These are phyloP conservation scores for Simplicillium aogashimaense DNA, from an alignment of 2,329 filamentous ascomycete genomes.

Conservation along the genomic window DNA sequence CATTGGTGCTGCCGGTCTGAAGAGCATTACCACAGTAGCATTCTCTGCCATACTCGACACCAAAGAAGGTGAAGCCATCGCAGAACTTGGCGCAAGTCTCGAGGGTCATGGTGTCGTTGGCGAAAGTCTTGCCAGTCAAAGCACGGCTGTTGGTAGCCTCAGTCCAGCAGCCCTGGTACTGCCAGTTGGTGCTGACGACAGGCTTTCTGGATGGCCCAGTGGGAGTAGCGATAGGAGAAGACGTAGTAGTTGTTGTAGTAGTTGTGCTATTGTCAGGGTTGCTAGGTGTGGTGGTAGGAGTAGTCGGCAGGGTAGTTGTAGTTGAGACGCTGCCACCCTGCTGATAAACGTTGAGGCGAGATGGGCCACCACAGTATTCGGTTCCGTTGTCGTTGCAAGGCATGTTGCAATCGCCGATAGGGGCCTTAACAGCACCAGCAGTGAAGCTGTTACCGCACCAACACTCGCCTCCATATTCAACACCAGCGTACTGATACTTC, in stretches of 20 bases:
- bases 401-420: constrained; percentile 22
- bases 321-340: constrained; percentile 6
- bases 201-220: constrained; percentile 15
- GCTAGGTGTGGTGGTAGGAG: constrained; percentile 1
- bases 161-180: constrained; percentile 25
- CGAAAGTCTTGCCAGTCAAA: constrained; percentile 15
- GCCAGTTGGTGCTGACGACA: constrained; percentile 15
- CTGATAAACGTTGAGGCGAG: constrained; percentile 24
- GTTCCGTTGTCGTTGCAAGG: constrained; percentile 23
- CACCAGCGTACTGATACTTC: constrained; percentile 19
- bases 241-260: constrained; percentile 21
- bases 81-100: constrained; percentile 21
- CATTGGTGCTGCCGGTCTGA: constrained; percentile 15
- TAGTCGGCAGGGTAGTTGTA: neutral
- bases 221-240: constrained; percentile 11
- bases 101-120: constrained; percentile 24
- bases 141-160: constrained; percentile 21
- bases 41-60: constrained; percentile 23
- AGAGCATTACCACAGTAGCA: constrained; percentile 27
- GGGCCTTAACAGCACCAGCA: constrained; percentile 16
- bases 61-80: constrained; percentile 19
- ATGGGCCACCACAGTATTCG: constrained; percentile 24
- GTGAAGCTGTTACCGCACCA: constrained; percentile 23
- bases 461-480: constrained; percentile 30
- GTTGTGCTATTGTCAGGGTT: constrained; percentile 4